Base-by-base conservation (phyloP, 2,329 filamentous ascomycete genomes). In the Leptographium galeiforme region DNA sequence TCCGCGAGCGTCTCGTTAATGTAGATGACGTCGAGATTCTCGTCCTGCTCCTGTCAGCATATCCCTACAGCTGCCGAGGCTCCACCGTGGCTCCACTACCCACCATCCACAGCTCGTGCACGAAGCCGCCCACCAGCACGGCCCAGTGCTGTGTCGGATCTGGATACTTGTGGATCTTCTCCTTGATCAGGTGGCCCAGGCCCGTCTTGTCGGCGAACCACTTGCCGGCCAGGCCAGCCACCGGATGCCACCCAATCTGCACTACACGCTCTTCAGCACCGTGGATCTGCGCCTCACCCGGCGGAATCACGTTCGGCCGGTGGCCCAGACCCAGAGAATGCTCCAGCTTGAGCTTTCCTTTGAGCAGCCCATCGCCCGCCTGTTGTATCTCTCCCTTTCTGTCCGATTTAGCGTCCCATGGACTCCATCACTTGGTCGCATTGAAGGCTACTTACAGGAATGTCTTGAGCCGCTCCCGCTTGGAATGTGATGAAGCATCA, bases 121-220 rank as follows among this genome's bases (percentile, higher is more conserved):
- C 71, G 59, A 68, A 81, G 13, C 73, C 75, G 2, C 75, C 77
- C 1, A 80, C 75, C 0, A 81, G 66, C 1, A 80, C 73, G 2
- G 75, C 76, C 77, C 77, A 81, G 59, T 81, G 77, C 63, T 81
- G 77, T 5, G 76, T 79, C 4, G 77, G 77, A 60, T 81, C 77
- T 0, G 77, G 77, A 56, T 76, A 79, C 54, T 67, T 69, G 58
- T 76, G 71, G 52, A 77, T 72, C 57, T 71, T 74, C 47, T 77
- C 72, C 0, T 74, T 78, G 55, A 81, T 79, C 67, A 76, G 66
- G 63, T 73, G 75, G 3, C 77, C 77, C 25, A 80, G 61, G 0
- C 73, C 72, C 0, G 76, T 78, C 60, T 75, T 67, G 52, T 80
- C 76, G 14, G 76, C 76, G 50, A 80, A 75, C 76, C 77, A 80